Evolutionary conservation across 306 rosid species (phyloP), one percentile per base, ranked within the genome.

Genomic region (Sophora flavescens): DNA sequence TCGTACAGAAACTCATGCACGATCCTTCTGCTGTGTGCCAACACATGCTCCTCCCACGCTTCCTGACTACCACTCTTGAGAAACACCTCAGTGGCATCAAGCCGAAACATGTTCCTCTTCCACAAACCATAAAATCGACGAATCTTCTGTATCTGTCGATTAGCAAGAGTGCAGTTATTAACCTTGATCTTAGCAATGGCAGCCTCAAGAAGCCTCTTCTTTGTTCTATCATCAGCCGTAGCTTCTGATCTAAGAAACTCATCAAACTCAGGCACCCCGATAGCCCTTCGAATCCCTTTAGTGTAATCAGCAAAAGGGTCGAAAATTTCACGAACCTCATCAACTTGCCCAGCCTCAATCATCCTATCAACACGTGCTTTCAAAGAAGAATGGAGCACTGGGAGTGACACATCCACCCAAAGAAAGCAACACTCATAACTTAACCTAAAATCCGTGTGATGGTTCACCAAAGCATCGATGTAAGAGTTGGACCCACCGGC

Each of bases 401-500:
- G 83, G 0, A 26, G 16, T 0, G 79, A 44, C 0, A 86, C 87
- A 26, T 86, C 89, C 2, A 86, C 89, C 89, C 89, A 86, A 3
- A 86, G 85, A 39, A 83, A 83, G 47, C 83, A 86, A 5, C 89
- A 86, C 18, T 86, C 76, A 13, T 83, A 86, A 38, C 57, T 80
- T 35, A 83, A 32, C 30, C 85, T 58, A 33, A 80, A 83, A 15
- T 70, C 75, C 0, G 68, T 1, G 57, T 80, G 32, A 7, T 83
- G 81, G 10, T 83, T 75, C 4, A 86, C 79, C 0, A 86, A 45
- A 0, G 85, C 64, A 4, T 83, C 83, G 4, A 86, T 50, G 28
- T 67, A 86, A 3, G 89, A 86, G 11, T 86, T 86, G 32, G 89
- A 86, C 6, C 89, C 89, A 1, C 89, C 89, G 0, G 89, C 89